Conservation (phyloP, 805 yeast genomes). For the Candida ipomoeae region DNA sequence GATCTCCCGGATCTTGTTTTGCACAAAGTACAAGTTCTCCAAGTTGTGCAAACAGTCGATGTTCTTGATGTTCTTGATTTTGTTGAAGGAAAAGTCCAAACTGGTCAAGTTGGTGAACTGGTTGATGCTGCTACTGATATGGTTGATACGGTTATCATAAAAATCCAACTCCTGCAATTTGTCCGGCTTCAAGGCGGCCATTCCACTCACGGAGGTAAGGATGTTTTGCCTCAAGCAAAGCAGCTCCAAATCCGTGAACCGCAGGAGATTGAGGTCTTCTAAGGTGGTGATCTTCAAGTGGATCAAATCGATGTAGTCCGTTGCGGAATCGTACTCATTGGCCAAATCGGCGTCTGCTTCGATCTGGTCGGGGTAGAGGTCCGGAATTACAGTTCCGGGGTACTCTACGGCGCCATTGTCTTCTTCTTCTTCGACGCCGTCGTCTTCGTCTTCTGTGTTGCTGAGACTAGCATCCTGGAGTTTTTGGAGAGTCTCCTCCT, state of each 20-base stretch:
- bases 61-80: constrained; percentile 80
- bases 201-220: constrained; percentile 57
- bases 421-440: constrained; percentile 19
- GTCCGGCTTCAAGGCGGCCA: constrained; percentile 57
- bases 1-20: constrained; percentile 75
- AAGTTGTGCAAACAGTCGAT: constrained; percentile 58
- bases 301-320: constrained; percentile 57
- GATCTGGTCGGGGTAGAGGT: constrained; percentile 47
- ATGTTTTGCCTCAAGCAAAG: constrained; percentile 82
- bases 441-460: constrained; percentile 20
- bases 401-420: constrained; percentile 39
- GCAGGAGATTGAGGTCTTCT: constrained; percentile 53
- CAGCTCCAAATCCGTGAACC: constrained; percentile 54
- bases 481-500: background rate
- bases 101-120: constrained; percentile 52
- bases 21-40: constrained; percentile 77
- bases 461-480: constrained; percentile 9
- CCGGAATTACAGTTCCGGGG: constrained; percentile 44
- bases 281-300: constrained; percentile 66
- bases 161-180: constrained; percentile 75
- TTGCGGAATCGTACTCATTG: constrained; percentile 50
- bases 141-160: constrained; percentile 88
- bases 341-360: constrained; percentile 70
- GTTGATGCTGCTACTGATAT: constrained; percentile 68
- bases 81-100: constrained; percentile 86